Evolutionary conservation across 2,329 filamentous ascomycete genomes (phyloP).

Genomic region (Exophiala sp.): DNA sequence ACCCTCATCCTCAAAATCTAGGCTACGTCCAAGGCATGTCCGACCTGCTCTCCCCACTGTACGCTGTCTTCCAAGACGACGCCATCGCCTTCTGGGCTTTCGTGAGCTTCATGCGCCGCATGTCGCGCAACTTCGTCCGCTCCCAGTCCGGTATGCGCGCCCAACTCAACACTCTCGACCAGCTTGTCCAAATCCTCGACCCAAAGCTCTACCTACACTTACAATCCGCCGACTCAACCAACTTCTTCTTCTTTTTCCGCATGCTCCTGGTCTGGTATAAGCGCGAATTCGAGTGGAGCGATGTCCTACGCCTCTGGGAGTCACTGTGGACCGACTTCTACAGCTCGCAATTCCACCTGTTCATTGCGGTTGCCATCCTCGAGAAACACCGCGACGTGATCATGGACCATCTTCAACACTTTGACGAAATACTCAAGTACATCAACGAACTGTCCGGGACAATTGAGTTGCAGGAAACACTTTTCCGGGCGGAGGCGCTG

Average conservation of each 20-base stretch:
- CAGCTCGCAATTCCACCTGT: conserved; percentile 87
- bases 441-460: conserved; percentile 91
- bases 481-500: conserved; percentile 82
- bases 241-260: conserved; percentile 98
- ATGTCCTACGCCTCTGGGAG: conserved; percentile 88
- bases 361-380: conserved; percentile 86
- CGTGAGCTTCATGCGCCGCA: conserved; percentile 91
- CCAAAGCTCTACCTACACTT: conserved; percentile 90
- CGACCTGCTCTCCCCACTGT: conserved; percentile 90
- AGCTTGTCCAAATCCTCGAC: conserved; percentile 95
- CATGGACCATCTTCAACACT: conserved; percentile 87
- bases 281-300: conserved; percentile 86
- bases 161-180: conserved; percentile 85
- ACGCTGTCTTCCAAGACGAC: conserved; percentile 96
- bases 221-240: conserved; percentile 86
- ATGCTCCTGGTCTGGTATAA: conserved; percentile 99
- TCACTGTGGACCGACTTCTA: conserved; percentile 88
- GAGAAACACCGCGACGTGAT: conserved; percentile 97
- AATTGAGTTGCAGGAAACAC: conserved; percentile 82
- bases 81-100: conserved; percentile 97
- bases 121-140: conserved; percentile 94
- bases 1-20: conserved; percentile 58
- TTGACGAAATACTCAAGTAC: conserved; percentile 97
- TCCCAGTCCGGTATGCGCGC: conserved; percentile 95
- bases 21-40: conserved; percentile 99